A percentile compares a stretch with the other conserved stretches of the same genome.
phyloP scores from a whole-genome alignment of 1,284 basidiomycete species.

The Ceratobasidium sp. region DNA sequence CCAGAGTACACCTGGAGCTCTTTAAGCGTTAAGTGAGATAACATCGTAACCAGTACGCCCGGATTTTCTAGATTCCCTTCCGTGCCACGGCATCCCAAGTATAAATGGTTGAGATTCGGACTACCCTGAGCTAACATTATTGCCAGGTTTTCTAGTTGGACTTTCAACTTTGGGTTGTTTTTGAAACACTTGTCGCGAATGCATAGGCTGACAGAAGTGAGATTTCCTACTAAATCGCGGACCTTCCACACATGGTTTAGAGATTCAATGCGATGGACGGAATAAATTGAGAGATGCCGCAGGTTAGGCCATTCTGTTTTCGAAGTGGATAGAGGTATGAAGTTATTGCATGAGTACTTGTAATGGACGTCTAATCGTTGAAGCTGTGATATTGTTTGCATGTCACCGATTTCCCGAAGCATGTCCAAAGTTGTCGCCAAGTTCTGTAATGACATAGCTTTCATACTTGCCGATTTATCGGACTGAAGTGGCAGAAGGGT shows the following conservation, averaged over 20 bases:
- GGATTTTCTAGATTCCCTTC: background rate
- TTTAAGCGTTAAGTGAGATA: background rate
- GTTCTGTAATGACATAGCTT: background rate
- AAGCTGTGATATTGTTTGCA: background rate
- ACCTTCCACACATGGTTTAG: background rate
- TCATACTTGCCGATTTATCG: background rate
- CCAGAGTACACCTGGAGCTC: too few relatives aligned
- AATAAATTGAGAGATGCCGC: background rate
- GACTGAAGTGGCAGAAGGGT: background rate
- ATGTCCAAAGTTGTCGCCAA: background rate
- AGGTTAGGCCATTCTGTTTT: background rate
- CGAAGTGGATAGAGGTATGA: background rate
- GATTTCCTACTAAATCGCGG: background rate
- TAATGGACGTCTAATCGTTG: background rate
- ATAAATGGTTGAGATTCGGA: background rate
- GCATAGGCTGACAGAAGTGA: background rate
- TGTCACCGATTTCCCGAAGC: background rate
- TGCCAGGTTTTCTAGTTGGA: background rate
- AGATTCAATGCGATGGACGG: background rate
- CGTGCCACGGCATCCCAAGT: background rate
- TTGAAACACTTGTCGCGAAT: background rate
- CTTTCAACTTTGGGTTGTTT: background rate
- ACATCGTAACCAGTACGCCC: background rate
- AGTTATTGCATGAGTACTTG: background rate
- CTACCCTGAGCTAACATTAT: background rate